A percentile compares a stretch with the other conserved stretches of the same genome.
phyloP scores from a whole-genome alignment of 202 grass and related monocot species.

The Cymbopogon flexuosus region DNA sequence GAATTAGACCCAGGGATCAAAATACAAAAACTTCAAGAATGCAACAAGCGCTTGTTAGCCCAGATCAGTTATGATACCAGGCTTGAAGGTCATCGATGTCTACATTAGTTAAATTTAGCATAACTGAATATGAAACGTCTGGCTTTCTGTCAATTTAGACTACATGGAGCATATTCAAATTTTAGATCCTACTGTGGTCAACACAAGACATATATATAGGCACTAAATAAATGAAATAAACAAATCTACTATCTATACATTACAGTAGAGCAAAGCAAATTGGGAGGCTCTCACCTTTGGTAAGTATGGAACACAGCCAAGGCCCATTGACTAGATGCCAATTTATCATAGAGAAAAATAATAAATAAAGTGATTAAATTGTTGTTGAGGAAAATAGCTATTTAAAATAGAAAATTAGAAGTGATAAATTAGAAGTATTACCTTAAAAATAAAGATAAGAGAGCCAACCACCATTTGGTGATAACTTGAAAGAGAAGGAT shows the following conservation, averaged over 20 bases:
- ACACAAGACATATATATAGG: not conserved
- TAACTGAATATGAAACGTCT: not conserved
- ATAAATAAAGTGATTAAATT: slow-evolving; percentile 27
- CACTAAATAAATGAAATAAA: not conserved
- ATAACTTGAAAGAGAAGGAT: slow-evolving; percentile 98
- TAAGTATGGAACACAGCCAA: slow-evolving; percentile 95
- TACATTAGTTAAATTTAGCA: slow-evolving; percentile 9
- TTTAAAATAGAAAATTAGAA: slow-evolving; percentile 11
- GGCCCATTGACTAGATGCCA: slow-evolving; percentile 80
- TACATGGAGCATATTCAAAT: not conserved
- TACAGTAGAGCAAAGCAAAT: not conserved
- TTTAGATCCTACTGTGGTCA: not conserved
- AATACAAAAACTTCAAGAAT: not conserved
- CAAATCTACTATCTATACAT: not conserved
- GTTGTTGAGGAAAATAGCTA: not conserved
- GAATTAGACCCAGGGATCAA: not conserved
- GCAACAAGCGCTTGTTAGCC: not conserved
- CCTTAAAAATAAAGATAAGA: slow-evolving; percentile 97
- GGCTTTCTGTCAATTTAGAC: not conserved
- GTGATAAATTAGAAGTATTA: no score
- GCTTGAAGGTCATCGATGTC: slow-evolving; percentile 1
- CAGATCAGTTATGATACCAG: slow-evolving; percentile 16
- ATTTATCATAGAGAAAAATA: slow-evolving; percentile 35
- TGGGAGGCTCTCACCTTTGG: slow-evolving; percentile 70
- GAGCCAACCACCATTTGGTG: slow-evolving; percentile 95